Percentiles rank a stretch among this genome's conserved stretches.
These are phyloP conservation scores for Geotrichum citri-aurantii DNA, from an alignment of 1,139 yeast species.

Conservation along the genomic window DNA sequence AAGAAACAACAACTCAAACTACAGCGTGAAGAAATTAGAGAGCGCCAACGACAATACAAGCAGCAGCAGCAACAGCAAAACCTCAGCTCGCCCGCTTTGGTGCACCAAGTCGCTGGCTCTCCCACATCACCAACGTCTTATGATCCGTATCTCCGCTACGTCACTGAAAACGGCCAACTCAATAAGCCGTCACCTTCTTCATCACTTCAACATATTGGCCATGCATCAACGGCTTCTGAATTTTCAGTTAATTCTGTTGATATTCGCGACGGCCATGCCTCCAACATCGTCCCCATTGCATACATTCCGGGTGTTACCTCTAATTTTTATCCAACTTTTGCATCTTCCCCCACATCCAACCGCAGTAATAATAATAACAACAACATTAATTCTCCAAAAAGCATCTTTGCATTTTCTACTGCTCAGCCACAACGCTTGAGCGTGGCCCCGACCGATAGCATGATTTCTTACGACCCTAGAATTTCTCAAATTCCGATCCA, in stretches of 20 bases:
- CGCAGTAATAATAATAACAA: not conserved
- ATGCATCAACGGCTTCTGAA: conserved; percentile 1
- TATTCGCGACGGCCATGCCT: conserved; percentile 44
- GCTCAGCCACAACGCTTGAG: not conserved
- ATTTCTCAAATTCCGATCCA: conserved; percentile 5
- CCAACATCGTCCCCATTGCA: conserved; percentile 80
- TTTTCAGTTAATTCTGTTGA: conserved; percentile 3
- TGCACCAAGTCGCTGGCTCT: not conserved
- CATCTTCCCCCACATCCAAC: conserved; percentile 2
- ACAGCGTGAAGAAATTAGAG: conserved; percentile 12
- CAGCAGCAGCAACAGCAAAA: not conserved
- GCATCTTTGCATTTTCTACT: not conserved
- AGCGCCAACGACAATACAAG: conserved; percentile 2
- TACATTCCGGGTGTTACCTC: conserved; percentile 77
- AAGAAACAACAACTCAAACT: conserved; percentile 14
- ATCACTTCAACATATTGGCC: not conserved
- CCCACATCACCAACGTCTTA: conserved; percentile 1
- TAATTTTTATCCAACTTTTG: conserved; percentile 12
- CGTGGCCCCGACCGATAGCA: not conserved
- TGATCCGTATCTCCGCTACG: conserved; percentile 5
- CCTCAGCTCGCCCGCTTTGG: not conserved
- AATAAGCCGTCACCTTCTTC: conserved; percentile 8
- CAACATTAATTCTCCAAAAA: not conserved
- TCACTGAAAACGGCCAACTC: conserved; percentile 1
- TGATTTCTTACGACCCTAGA: not conserved